Base-by-base conservation (phyloP, 805 yeast genomes). In the Jamesozyma spencerorum region DNA sequence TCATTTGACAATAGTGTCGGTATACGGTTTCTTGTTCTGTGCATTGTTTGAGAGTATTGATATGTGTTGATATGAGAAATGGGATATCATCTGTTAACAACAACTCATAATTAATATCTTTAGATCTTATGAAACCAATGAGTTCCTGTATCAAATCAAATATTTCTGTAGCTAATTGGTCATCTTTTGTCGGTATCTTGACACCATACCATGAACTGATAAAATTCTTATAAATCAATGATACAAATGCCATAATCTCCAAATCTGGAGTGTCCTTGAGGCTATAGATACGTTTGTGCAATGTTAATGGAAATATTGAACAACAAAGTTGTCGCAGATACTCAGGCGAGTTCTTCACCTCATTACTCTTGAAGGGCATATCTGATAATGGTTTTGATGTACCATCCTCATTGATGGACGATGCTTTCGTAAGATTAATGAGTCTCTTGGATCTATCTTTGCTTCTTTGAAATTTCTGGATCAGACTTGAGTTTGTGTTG, bases 161-260 rank as follows among this genome's bases (percentile, higher is more conserved):
- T 10, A 57, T 6, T 19, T 43, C 40, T 1, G 28, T 42, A 14
- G 49, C 28, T 17, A 60, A 49, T 30, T 53, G 50, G 15, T 46
- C 49, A 36, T 56, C 56, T 5, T 44, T 17, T 1, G 60, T 49
- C 7, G 57, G 54, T 4, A 60, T 51, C 40, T 56, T 60, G n/a
- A 42, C 27, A 12, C 63, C 63, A 41, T 58, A 58, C 64, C 64
- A 60, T 12, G 54, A 38, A 5, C 37, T 38, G 7, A 60, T 38
- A 38, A 53, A 58, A 37, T 55, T 58, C 36, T 53, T 46, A 18
- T 54, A 37, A 10, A 58, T 38, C 28, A 60, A 45, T 7, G 55
- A 50, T 31, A 47, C 24, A 10, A 60, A 47, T 5, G 63, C 52
- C 35, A 53, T 48, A 1, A 50, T 30, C n/a, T 53, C 46, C 24